Base-by-base conservation (phyloP, 1,139 yeast genomes). In the Lizanozyma gosingica region DNA sequence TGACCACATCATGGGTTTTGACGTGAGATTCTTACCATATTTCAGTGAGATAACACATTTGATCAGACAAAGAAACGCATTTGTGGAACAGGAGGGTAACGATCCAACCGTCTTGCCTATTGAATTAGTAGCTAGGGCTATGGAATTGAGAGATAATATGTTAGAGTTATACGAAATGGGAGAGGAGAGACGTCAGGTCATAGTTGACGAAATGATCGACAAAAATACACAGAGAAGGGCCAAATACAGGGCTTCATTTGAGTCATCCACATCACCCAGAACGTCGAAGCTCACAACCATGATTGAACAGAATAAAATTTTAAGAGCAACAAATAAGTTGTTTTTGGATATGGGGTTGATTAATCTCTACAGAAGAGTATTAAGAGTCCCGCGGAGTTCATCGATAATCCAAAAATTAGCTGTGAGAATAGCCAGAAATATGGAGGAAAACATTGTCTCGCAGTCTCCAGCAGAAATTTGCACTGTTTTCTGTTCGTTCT, bases 1-100 rank as follows among this genome's bases (percentile, higher is more conserved):
- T 40, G 85, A 79, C 54, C 74, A 70, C 46, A 61, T 78, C 41
- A 57, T 73, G 39, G 86, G 87, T 1, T 77, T 80, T 53, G 83
- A 80, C 46, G 60, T 75, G 8, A 65, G 64, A 41, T 65, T 77
- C 39, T 57, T 80, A 15, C 75, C 80, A 1, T 62, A 66, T 33
- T 71, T 75, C 47, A 67, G 77, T 11, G 64, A 69, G 33, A 61
- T 76, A 3, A 67, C 72, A 1, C 52, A 61, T 35, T 53, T 79
- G 4, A 70, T 78, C 14, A 59, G 73, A 35, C 56, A 58, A 41
- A 60, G 67, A 1, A 67, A 71, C 36, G 39, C 51, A 0, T 47
- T 55, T 35, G 41, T 61, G 35, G 45, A 49, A 1, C 39, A 47
- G 14, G 47, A 53, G 15, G 41, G 35, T 0, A 41, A 39, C 1